These are phyloP conservation scores for Trichoderma simmonsii DNA, from an alignment of 2,329 filamentous ascomycete genomes.

Conservation along the genomic window DNA sequence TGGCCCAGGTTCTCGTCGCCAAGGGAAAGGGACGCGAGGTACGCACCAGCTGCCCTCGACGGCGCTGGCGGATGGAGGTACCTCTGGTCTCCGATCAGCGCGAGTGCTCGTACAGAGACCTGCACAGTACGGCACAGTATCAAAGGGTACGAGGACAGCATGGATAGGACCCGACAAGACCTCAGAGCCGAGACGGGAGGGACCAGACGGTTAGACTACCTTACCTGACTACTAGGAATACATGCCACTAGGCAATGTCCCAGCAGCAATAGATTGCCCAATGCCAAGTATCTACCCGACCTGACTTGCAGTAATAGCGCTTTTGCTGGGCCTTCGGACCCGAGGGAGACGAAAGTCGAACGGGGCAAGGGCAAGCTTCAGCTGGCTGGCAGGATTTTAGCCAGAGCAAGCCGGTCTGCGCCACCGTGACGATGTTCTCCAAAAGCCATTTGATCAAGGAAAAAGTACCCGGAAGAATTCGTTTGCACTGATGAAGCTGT, in stretches of 20 bases:
- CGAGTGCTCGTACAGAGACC: not conserved
- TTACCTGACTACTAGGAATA: not conserved
- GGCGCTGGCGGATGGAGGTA: not conserved
- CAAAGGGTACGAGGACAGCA: not conserved
- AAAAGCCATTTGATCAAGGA: not conserved
- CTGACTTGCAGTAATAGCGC: not conserved
- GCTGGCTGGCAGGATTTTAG: not conserved
- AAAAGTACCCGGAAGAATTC: not conserved
- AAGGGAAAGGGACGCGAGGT: slow-evolving; percentile 7
- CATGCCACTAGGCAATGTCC: not conserved
- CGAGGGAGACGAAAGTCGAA: not conserved
- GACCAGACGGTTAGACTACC: not conserved
- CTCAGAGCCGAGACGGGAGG: not conserved
- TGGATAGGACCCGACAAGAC: not conserved
- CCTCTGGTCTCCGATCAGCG: not conserved
- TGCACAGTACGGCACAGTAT: not conserved
- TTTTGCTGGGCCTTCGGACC: not conserved
- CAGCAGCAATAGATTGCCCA: not conserved
- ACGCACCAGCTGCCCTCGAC: not conserved
- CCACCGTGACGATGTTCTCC: not conserved
- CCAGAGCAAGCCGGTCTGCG: slow-evolving; percentile 1
- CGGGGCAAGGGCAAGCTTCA: not conserved
- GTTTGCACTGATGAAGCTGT: not conserved
- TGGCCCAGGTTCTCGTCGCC: slow-evolving; percentile 15
- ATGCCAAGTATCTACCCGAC: not conserved